Evolutionary conservation across 306 rosid genomes (phyloP).

Genomic region (Vigna nakashimae): DNA sequence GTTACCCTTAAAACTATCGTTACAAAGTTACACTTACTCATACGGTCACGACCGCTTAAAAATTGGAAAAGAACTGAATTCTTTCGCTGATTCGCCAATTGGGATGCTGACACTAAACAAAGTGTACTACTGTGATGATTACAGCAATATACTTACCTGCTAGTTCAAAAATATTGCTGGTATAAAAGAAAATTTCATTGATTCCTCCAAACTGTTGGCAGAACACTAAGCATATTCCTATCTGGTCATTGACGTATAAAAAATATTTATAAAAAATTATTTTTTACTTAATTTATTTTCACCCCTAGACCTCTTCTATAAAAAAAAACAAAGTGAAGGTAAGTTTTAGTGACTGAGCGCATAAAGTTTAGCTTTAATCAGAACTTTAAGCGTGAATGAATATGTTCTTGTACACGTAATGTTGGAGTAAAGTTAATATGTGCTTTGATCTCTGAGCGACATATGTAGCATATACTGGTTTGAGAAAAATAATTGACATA

Average conservation of each 20-base stretch:
- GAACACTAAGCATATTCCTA: constrained; percentile 83
- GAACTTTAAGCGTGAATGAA: constrained; percentile 11
- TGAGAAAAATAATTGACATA: constrained; percentile 3
- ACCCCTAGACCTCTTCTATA: not conserved
- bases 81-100: not conserved
- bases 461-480: constrained; percentile 8
- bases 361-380: constrained; percentile 12
- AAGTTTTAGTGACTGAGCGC: not conserved
- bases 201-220: constrained; percentile 97
- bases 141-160: constrained; percentile 62
- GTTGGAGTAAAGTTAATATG: constrained; percentile 1
- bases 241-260: constrained; percentile 54
- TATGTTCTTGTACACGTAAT: not conserved
- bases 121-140: not conserved
- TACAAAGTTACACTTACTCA: no score
- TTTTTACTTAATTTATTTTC: not conserved
- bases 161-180: constrained; percentile 75
- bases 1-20: no score
- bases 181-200: constrained; percentile 80
- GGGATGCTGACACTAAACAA: not conserved
- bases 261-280: not conserved
- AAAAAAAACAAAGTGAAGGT: not conserved
- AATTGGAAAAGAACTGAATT: no score
- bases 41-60: no score
- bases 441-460: constrained; percentile 9